Evolutionary conservation across 306 rosid species (phyloP), one percentile per base, ranked within the genome.

Genomic region (Acacia confusa): DNA sequence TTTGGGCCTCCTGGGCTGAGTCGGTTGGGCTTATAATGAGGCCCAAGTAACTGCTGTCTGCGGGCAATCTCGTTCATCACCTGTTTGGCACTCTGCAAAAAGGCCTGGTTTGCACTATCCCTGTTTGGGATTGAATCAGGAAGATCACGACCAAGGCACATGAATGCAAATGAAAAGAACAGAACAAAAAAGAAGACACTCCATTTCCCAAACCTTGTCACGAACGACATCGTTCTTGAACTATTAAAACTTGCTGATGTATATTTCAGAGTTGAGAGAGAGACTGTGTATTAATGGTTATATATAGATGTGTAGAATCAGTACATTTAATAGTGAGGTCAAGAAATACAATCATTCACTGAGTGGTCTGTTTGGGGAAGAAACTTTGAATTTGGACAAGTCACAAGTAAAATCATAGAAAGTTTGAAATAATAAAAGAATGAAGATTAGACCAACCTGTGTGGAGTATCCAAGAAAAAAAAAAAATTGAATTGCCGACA

Each of bases 1-100:
- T 88, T 82, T 0, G 91, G 91, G 17, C 91, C 91, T 13, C 78
- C 87, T 0, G 91, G 91, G 77, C 91, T 86, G 22, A 86, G 75
- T 0, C 91, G 69, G 75, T 45, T 47, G 22, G 82, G 76, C n/a
- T 55, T 15, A 40, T 73, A 61, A 2, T 73, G 9, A 14, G 83
- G 78, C 78, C 80, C 88, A 74, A 84, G 60, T 72, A 84, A 38
- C 9, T 52, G 72, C 50, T 76, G 79, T 70, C 88, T 86, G 57
- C 80, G 81, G 1, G 66, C 70, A 65, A 80, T 84, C 40, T 82
- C 89, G 80, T 86, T 82, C 88, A 73, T 71, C 61, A 84, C 83
- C 52, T 71, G 80, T 64, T 71, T 73, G n/a, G 83, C 78, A 60
- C 80, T 82, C 71, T 82, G 77, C 68, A 58, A 2, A 70, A 83